Evolutionary conservation across 1,284 basidiomycete species (phyloP).

Genomic region (Melanopsichium pennsylvanicum): DNA sequence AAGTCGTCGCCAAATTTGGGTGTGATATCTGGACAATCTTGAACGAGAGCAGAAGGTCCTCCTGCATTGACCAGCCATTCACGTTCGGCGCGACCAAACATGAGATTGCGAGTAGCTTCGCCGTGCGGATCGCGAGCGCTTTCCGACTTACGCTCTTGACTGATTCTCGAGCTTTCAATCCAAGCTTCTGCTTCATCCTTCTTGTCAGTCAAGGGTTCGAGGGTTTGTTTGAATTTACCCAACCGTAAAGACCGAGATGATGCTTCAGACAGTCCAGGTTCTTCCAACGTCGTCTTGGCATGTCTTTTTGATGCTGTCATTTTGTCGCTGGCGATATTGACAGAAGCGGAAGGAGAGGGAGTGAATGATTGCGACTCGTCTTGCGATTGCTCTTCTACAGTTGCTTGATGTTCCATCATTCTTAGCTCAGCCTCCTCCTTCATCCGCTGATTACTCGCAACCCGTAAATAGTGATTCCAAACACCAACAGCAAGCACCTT

Average conservation of each 20-base stretch:
- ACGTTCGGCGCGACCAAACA: constrained; percentile 37
- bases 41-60: constrained; percentile 3
- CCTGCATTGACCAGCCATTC: constrained; percentile 45
- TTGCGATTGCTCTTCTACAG: not conserved
- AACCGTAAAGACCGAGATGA: constrained; percentile 4
- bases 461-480: constrained; percentile 34
- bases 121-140: constrained; percentile 23
- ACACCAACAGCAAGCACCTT: constrained; percentile 84
- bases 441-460: constrained; percentile 30
- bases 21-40: not conserved
- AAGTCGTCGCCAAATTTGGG: constrained; percentile 22
- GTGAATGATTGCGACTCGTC: too few relatives aligned
- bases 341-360: too few relatives aligned
- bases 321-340: too few relatives aligned
- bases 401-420: not conserved
- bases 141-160: constrained; percentile 13
- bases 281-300: too few relatives aligned
- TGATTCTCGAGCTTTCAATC: constrained; percentile 2
- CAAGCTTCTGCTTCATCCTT: not conserved
- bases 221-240: constrained; percentile 4
- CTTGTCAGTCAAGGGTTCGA: not conserved
- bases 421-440: constrained; percentile 19
- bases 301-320: too few relatives aligned
- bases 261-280: not conserved
- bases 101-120: constrained; percentile 24